A percentile compares a stretch with the other conserved stretches of the same genome.
These are phyloP conservation scores for Chlorencoelia australis DNA, from an alignment of 2,329 filamentous ascomycete genomes.

Conservation along the genomic window DNA sequence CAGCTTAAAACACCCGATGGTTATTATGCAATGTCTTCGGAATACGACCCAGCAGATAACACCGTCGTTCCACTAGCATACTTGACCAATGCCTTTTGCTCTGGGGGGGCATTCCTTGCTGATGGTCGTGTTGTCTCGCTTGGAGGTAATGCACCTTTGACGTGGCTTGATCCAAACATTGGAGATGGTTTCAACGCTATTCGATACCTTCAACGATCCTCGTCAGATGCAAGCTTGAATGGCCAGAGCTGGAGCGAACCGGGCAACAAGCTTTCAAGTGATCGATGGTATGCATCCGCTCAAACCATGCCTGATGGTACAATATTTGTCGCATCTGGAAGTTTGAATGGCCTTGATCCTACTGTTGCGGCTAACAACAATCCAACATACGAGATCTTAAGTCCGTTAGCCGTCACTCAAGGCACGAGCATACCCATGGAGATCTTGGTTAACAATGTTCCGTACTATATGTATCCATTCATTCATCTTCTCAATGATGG, in stretches of 20 bases:
- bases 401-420: conserved; percentile 34
- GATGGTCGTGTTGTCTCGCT: conserved; percentile 45
- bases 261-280: conserved; percentile 41
- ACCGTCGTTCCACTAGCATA: conserved; percentile 36
- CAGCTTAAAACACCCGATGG: conserved; percentile 43
- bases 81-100: conserved; percentile 51
- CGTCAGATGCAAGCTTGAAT: conserved; percentile 34
- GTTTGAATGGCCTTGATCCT: conserved; percentile 47
- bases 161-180: conserved; percentile 46
- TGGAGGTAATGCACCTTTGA: conserved; percentile 47
- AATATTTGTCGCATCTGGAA: conserved; percentile 51
- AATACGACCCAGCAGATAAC: conserved; percentile 45
- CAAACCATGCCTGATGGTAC: conserved; percentile 47
- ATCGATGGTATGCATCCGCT: conserved; percentile 51
- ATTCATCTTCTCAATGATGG: conserved; percentile 48
- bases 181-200: conserved; percentile 48
- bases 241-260: conserved; percentile 44
- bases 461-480: conserved; percentile 57
- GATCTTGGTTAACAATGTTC: conserved; percentile 46
- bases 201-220: conserved; percentile 42
- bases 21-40: conserved; percentile 48
- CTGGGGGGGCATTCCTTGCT: conserved; percentile 46
- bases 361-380: conserved; percentile 47
- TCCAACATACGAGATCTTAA: conserved; percentile 52
- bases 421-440: conserved; percentile 40